These are phyloP conservation scores for Cladophialophora immunda DNA, from an alignment of 2,329 filamentous ascomycete species.

Conservation along the genomic window DNA sequence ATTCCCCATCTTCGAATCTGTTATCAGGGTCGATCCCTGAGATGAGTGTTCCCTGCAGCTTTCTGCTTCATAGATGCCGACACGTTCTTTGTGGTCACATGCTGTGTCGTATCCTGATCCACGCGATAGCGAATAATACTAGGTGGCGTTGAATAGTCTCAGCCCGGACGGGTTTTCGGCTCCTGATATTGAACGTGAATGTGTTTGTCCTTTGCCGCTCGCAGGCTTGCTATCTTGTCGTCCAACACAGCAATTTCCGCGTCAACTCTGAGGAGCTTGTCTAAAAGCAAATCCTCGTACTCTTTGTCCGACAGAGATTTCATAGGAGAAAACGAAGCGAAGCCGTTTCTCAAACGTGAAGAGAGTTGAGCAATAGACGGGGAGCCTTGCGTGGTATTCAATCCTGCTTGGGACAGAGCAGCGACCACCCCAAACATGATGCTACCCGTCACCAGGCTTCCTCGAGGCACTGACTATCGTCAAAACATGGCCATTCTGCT, in stretches of 20 bases:
- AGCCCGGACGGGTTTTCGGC: not conserved
- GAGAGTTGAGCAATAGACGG: constrained; percentile 8
- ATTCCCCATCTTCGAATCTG: not conserved
- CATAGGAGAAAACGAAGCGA: constrained; percentile 72
- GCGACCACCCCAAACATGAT: constrained; percentile 35
- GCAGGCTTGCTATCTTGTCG: constrained; percentile 69
- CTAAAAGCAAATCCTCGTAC: constrained; percentile 73
- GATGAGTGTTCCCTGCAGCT: not conserved
- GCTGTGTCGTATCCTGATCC: not conserved
- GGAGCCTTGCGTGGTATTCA: constrained; percentile 52
- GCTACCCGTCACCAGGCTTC: constrained; percentile 33
- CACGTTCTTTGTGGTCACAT: not conserved
- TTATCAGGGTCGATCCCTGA: not conserved
- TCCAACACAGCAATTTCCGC: constrained; percentile 81
- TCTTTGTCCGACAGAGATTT: constrained; percentile 75
- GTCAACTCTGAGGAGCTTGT: constrained; percentile 75
- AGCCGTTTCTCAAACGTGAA: constrained; percentile 18
- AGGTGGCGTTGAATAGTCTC: not conserved
- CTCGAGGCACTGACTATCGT: constrained; percentile 27
- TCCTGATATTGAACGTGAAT: not conserved
- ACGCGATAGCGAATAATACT: not conserved
- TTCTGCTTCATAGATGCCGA: not conserved
- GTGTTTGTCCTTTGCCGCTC: constrained; percentile 24
- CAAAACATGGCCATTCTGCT: not conserved
- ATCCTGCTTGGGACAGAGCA: constrained; percentile 30